Evolutionary conservation across 768 basidiomycete genomes (phyloP), one percentile per base, ranked within the genome.

Genomic region (Amanita fuliginea): DNA sequence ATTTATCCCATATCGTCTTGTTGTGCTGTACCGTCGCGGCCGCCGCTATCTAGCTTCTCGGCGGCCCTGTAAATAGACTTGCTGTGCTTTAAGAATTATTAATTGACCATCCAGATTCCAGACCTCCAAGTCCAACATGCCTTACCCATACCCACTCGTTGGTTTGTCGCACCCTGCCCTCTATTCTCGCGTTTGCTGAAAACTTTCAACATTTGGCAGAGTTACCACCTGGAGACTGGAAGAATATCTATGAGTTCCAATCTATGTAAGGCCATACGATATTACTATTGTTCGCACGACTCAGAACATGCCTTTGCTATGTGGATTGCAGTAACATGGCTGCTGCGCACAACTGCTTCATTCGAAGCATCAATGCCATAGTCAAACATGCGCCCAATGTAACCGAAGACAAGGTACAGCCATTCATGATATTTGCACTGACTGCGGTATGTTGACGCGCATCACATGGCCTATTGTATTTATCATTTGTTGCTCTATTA

Each of bases 261-360:
- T 60, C 63, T 9, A 63, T 64, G 63, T 61, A 52, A 32, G 58
- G 36, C 8, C 22, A 26, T 4, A 8, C 9, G n/a, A 4, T 42
- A 4, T 26, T 6, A 6, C 14, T 6, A 14, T 7, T 7, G 42
- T 9, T 14, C 10, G 22, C 18, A 26, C 2, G 28, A 30, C 4
- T 4, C 32, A 0, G 11, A 0, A 2, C 22, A 24, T 24, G 22
- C 2, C 22, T 32, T 26, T 18, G n/a, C n/a, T n/a, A 21, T 51
- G 37, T 46, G 45, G n/a, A 42, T 46, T 11, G n/a, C 16, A 66
- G 64, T 11, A 57, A 64, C 13, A 66, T 64, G 64, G 51, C 60
- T 26, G 56, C 61, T 6, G 51, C 59, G 0, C 64, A 66, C 43
- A 64, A 64, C 49, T 56, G 54, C 55, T 60, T 64, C 41, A 60